These are phyloP conservation scores for Tolypocladium paradoxum DNA, from an alignment of 2,329 filamentous ascomycete genomes.

Conservation along the genomic window DNA sequence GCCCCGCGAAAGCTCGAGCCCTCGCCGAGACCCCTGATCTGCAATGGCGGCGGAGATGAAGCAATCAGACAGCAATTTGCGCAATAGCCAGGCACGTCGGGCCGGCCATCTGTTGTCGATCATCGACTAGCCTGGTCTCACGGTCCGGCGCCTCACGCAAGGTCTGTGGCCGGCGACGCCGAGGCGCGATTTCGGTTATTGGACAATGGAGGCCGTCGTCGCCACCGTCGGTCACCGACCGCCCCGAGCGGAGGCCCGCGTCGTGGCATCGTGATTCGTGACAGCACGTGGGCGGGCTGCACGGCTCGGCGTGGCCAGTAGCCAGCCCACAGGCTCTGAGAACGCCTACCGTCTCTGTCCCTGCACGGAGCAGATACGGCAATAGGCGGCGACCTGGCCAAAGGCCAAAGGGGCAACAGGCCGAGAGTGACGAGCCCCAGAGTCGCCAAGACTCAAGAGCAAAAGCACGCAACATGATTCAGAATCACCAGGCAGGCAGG, in stretches of 20 bases:
- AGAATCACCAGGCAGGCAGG: background rate
- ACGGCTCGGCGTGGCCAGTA: background rate
- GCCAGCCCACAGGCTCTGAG: background rate
- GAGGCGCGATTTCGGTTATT: conserved; percentile 1
- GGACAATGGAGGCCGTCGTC: background rate
- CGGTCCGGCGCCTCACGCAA: background rate
- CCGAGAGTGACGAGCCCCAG: background rate
- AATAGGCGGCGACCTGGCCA: background rate
- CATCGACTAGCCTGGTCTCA: background rate
- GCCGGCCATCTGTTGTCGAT: background rate
- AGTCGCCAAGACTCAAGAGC: background rate
- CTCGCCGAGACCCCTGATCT: background rate
- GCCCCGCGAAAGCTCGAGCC: background rate
- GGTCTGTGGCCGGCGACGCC: background rate
- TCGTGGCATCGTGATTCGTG: background rate
- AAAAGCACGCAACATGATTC: background rate
- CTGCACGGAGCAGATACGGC: background rate
- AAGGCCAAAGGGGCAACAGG: background rate
- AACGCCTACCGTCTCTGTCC: background rate
- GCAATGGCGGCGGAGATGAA: background rate
- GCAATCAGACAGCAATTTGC: background rate
- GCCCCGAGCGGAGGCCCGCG: conserved; percentile 4
- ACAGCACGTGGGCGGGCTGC: background rate
- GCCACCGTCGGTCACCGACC: conserved; percentile 3
- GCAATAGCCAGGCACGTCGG: background rate